phyloP scores from a whole-genome alignment of 1,284 basidiomycete genomes.

The Volvariella surrecta region DNA sequence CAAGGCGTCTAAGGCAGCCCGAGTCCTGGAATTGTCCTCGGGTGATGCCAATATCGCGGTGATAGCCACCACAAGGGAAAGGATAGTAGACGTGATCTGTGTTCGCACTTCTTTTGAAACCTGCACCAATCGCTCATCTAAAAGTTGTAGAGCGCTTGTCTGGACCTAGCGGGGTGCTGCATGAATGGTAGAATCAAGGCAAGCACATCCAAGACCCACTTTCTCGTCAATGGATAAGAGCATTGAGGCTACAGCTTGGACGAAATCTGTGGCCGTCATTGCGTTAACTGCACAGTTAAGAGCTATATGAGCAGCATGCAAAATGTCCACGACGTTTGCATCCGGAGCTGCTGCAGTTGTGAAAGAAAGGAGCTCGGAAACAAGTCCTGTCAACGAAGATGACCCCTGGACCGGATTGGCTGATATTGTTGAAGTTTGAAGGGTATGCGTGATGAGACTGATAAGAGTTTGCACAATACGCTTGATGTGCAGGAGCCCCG shows the following conservation, averaged over 20 bases:
- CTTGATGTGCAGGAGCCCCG: slow-evolving; percentile 33
- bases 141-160: slow-evolving; percentile 52
- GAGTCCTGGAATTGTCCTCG: slow-evolving; percentile 29
- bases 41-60: slow-evolving; percentile 36
- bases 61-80: slow-evolving; percentile 42
- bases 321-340: slow-evolving; percentile 32
- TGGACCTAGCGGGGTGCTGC: slow-evolving; percentile 44
- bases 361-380: slow-evolving; percentile 36
- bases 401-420: slow-evolving; percentile 11
- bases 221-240: slow-evolving; percentile 39
- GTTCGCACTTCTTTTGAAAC: slow-evolving; percentile 53
- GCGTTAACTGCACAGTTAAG: slow-evolving; percentile 43
- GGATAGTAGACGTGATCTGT: slow-evolving; percentile 38
- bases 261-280: slow-evolving; percentile 62
- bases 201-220: too few species aligned
- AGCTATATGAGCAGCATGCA: slow-evolving; percentile 36
- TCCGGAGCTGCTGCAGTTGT: slow-evolving; percentile 26
- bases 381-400: slow-evolving; percentile 27
- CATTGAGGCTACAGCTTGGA: slow-evolving; percentile 43
- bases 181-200: too few species aligned
- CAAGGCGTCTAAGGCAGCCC: slow-evolving; percentile 50
- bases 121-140: slow-evolving; percentile 56
- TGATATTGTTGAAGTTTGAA: slow-evolving; percentile 23
- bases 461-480: slow-evolving; percentile 62
- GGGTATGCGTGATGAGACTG: slow-evolving; percentile 43